Evolutionary conservation across 306 rosid genomes (phyloP), one percentile per base, ranked within the genome.

Genomic region (Quillaja saponaria): DNA sequence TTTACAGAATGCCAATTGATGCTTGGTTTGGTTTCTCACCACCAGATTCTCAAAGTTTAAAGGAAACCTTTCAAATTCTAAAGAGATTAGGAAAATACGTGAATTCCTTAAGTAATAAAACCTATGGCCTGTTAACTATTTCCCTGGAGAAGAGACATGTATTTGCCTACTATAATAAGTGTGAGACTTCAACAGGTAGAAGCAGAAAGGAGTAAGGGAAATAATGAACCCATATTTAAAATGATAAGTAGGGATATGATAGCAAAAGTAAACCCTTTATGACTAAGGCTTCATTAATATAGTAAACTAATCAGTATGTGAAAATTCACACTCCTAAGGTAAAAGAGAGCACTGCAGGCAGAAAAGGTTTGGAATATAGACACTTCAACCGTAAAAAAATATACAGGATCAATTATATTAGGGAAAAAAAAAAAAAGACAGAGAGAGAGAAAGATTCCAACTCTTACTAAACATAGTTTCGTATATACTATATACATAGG

Each of bases 381-480:
- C 47, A 54, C 46, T 54, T 25, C 11, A 35, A 6, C 28, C 33
- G 56, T 19, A 33, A 49, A 52, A 39, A 3, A 34, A 33, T 57
- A 20, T 55, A 63, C 10, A 69, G 34, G 50, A 58, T 40, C 61
- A 20, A 56, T 10, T 42, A 55, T 65, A 52, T 12, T 53, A 40
- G 51, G 6, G 6, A 11, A 14, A 14, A 15, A 42, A 12, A 50
- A 16, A 20, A 3, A 50, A 33, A 28, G 5, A 47, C 20, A 28
- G 20, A 14, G 52, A 47, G 10, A 50, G 18, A 34, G 5, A 47
- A 34, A 28, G 20, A 21, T 37, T 33, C 12, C 38, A 34, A 35
- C 50, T 25, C 13, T 40, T 13, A 48, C 5, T 7, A 8, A 8
- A 19, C 20, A 15, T 48, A 17, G 15, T 55, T 17, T 53, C 59